phyloP scores from a whole-genome alignment of 1,139 yeast genomes.

The Geotrichum armillariae region DNA sequence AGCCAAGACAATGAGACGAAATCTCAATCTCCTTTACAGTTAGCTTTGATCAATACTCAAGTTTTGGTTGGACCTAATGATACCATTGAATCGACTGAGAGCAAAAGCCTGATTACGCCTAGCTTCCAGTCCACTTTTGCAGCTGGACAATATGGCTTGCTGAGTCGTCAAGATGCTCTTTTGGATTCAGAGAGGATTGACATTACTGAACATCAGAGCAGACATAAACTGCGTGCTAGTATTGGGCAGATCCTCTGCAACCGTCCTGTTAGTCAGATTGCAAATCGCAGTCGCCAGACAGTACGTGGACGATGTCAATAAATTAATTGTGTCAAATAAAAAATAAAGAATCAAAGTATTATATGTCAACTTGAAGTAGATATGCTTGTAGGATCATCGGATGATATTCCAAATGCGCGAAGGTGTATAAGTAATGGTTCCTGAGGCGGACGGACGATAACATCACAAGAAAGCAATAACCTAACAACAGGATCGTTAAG shows the following conservation, averaged over 20 bases:
- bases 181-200: conserved; percentile 12
- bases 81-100: not conserved
- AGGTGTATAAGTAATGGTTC: conserved; percentile 8
- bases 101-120: not conserved
- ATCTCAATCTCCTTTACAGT: not conserved
- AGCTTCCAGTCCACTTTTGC: not conserved
- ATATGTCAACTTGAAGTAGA: not conserved
- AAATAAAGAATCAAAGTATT: not conserved
- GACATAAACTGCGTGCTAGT: conserved; percentile 3
- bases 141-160: not conserved
- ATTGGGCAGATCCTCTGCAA: conserved; percentile 5
- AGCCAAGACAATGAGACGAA: not conserved
- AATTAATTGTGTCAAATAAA: not conserved
- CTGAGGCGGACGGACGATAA: conserved; percentile 4
- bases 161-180: conserved; percentile 3
- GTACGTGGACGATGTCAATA: conserved; percentile 6
- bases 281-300: not conserved
- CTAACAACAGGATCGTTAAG: conserved; percentile 9
- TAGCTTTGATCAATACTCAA: not conserved
- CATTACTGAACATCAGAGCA: conserved; percentile 13
- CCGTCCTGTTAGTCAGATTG: conserved; percentile 6
- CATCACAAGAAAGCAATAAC: conserved; percentile 1
- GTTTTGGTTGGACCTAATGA: not conserved
- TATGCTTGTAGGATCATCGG: not conserved
- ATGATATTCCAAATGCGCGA: conserved; percentile 12